Percentiles rank a stretch among this genome's conserved stretches.
These are phyloP conservation scores for Rhodotorula kratochvilovae DNA, from an alignment of 768 basidiomycete genomes.

Conservation along the genomic window DNA sequence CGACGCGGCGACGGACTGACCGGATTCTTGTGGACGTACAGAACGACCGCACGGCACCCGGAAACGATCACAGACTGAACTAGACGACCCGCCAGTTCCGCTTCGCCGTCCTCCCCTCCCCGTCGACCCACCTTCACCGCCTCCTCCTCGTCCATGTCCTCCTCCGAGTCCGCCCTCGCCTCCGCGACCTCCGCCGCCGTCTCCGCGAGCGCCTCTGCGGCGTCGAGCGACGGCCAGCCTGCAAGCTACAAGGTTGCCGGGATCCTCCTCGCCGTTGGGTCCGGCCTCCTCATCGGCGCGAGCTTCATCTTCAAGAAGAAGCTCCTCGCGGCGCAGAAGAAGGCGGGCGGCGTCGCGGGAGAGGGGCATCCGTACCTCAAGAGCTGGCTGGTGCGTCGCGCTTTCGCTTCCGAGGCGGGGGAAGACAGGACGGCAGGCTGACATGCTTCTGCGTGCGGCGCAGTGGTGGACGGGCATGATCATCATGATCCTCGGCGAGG, in stretches of 20 bases:
- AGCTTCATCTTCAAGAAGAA: conserved; percentile 99
- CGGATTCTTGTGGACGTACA: too few relatives aligned
- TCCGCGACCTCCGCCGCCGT: conserved; percentile 27
- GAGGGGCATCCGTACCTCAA: conserved; percentile 93
- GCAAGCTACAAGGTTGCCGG: conserved; percentile 50
- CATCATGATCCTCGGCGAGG: conserved; percentile 82
- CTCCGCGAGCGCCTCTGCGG: conserved; percentile 32
- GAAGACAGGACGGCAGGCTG: too few relatives aligned
- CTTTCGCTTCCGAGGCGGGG: background rate
- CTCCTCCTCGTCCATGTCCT: background rate
- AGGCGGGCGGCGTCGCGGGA: conserved; percentile 54
- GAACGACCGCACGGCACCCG: too few relatives aligned
- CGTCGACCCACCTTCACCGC: background rate
- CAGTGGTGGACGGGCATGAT: conserved; percentile 93
- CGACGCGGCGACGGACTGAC: too few relatives aligned
- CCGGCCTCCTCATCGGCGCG: conserved; percentile 82
- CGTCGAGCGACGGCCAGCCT: conserved; percentile 38
- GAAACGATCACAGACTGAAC: too few relatives aligned
- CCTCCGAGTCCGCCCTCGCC: background rate
- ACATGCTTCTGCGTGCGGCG: background rate
- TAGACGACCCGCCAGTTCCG: too few relatives aligned
- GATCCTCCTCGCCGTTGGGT: conserved; percentile 51
- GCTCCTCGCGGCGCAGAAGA: conserved; percentile 42
- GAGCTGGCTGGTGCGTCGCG: conserved; percentile 59
- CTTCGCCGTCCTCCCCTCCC: too few relatives aligned